These are phyloP conservation scores for Starmera quercuum DNA, from an alignment of 805 yeast species.

Conservation along the genomic window DNA sequence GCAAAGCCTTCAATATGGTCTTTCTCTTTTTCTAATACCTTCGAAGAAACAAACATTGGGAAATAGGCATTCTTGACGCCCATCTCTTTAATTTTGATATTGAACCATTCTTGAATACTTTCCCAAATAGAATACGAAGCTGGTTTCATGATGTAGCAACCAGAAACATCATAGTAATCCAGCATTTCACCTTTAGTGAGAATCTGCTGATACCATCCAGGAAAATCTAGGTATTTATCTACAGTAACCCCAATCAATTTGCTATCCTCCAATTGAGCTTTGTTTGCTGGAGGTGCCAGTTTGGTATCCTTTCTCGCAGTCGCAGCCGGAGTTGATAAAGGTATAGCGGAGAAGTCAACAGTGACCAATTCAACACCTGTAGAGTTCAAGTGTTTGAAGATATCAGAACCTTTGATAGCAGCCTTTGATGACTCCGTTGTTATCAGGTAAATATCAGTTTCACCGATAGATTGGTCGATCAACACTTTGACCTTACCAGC, in stretches of 20 bases:
- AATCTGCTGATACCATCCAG: slow-evolving; percentile 97
- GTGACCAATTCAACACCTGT: slow-evolving; percentile 45
- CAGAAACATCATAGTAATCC: slow-evolving; percentile 97
- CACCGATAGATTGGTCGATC: slow-evolving; percentile 42
- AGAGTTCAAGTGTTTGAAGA: slow-evolving; percentile 38
- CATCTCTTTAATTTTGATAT: slow-evolving; percentile 67
- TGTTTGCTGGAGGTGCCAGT: slow-evolving; percentile 20
- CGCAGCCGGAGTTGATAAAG: slow-evolving; percentile 30
- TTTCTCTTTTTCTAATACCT: slow-evolving; percentile 93
- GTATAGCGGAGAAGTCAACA: slow-evolving; percentile 44
- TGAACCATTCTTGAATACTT: slow-evolving; percentile 81
- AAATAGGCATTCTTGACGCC: slow-evolving; percentile 95
- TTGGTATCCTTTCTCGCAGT: slow-evolving; percentile 20
- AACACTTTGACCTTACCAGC: slow-evolving; percentile 56
- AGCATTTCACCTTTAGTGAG: slow-evolving; percentile 96
- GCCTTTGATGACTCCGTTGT: slow-evolving; percentile 48
- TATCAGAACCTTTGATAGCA: slow-evolving; percentile 36
- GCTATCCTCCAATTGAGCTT: slow-evolving; percentile 69
- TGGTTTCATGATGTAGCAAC: slow-evolving; percentile 97
- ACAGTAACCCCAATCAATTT: slow-evolving; percentile 94
- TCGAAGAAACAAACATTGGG: slow-evolving; percentile 96
- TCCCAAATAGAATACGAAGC: slow-evolving; percentile 95
- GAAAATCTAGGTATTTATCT: slow-evolving; percentile 85
- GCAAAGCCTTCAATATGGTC: slow-evolving; percentile 99
- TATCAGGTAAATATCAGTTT: slow-evolving; percentile 30